Evolutionary conservation across 805 yeast genomes (phyloP), one percentile per base, ranked within the genome.

Genomic region (Peterozyma toletana): DNA sequence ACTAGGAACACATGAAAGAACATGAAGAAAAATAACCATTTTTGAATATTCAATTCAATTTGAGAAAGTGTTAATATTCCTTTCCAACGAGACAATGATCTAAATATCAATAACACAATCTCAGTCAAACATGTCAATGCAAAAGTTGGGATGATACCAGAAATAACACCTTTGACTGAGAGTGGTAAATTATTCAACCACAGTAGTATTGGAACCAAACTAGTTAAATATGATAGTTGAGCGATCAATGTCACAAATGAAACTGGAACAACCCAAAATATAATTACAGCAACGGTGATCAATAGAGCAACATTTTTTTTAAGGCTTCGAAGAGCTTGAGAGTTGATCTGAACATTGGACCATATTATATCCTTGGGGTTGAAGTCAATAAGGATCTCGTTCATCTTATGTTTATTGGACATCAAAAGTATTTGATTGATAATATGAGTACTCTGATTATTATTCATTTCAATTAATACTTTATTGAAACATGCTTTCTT

Each of bases 1-100:
- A 89, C 91, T 38, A 90, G 60, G 51, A 90, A 89, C 36, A 88
- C 75, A 53, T 90, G 96, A 41, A 89, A 78, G 57, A 86, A 88
- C 40, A 83, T 64, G 55, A 89, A 89, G 1, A 78, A 68, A 60
- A 86, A 90, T 51, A 85, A 73, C 86, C 93, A 85, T 38, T 70
- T 67, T 50, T 88, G 96, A 13, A 83, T 70, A 49, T 82, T 85
- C n/a, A 76, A 42, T 55, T 89, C 89, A 9, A 82, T 60, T 45
- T 77, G 75, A 1, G 82, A 70, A 0, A 81, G 79, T 0, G 90
- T 79, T 35, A 77, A 63, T 31, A 68, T 72, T 3, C 87, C 83
- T 49, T 80, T 81, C 46, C 75, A 59, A 33, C 61, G 57, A 1
- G 84, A 71, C 27, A 86, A 58, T 44, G 63, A 57, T 46, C 84